These are phyloP conservation scores for Trypanosoma boissoni DNA, from an alignment of 208 protist genomes.

Conservation along the genomic window DNA sequence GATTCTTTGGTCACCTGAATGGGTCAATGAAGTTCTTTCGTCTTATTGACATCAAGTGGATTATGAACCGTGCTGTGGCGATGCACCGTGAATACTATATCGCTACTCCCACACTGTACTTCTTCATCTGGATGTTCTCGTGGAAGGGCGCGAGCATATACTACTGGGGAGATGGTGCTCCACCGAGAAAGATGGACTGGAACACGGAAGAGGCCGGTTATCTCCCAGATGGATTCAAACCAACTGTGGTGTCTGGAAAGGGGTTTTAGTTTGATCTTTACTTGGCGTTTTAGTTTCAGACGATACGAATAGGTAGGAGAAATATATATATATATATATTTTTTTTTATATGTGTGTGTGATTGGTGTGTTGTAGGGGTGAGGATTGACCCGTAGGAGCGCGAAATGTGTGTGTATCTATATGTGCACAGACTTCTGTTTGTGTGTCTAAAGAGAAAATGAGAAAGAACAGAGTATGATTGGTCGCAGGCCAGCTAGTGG, in stretches of 20 bases:
- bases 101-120: conserved; percentile 70
- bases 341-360: neutral
- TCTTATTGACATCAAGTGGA: conserved; percentile 89
- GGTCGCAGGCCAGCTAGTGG: no score
- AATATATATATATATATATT: conserved; percentile 9
- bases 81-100: conserved; percentile 87
- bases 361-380: neutral
- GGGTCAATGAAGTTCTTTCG: conserved; percentile 52
- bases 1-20: conserved; percentile 82
- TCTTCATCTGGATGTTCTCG: conserved; percentile 84
- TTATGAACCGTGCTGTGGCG: conserved; percentile 87
- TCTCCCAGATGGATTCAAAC: conserved; percentile 69
- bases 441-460: no score
- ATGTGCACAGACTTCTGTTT: neutral
- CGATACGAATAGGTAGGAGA: no score
- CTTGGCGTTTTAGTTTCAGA: no score
- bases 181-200: conserved; percentile 84
- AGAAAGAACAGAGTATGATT: no score
- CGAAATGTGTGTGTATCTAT: neutral
- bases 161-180: conserved; percentile 80
- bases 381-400: neutral
- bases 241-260: conserved; percentile 46
- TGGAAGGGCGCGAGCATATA: conserved; percentile 76
- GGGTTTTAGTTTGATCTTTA: neutral
- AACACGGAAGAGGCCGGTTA: conserved; percentile 83